Conservation (phyloP, 192 early-diverging fungal genomes). For the Kickxella alabastrina region DNA sequence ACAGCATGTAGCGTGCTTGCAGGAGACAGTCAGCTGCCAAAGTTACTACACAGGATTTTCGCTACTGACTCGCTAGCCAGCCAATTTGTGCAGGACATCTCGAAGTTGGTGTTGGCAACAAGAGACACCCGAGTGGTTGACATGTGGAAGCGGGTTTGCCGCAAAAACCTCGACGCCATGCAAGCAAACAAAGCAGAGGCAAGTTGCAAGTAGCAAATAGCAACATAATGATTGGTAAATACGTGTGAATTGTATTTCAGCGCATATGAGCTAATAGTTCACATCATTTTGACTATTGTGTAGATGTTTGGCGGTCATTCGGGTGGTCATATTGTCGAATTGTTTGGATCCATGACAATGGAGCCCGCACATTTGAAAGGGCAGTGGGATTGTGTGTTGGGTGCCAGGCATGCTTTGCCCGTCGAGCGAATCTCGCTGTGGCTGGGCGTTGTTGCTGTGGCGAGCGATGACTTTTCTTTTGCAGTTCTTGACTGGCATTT, state of each 20-base stretch:
- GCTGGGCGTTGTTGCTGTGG: conserved; percentile 7
- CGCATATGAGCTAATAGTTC: neutral
- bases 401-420: neutral
- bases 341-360: conserved; percentile 10
- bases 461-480: neutral
- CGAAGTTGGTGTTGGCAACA: conserved; percentile 18
- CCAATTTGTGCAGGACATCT: conserved; percentile 29
- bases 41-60: conserved; percentile 1
- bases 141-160: conserved; percentile 26
- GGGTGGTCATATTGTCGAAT: conserved; percentile 4
- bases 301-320: neutral
- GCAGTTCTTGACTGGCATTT: neutral
- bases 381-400: conserved; percentile 20
- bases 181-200: conserved; percentile 2
- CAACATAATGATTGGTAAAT: neutral
- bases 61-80: too few relatives aligned
- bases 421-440: conserved; percentile 1
- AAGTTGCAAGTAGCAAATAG: neutral
- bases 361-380: conserved; percentile 1
- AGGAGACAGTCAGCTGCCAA: conserved; percentile 8
- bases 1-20: neutral
- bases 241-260: neutral
- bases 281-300: neutral
- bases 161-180: conserved; percentile 4
- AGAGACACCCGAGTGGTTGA: conserved; percentile 19